Conservation (phyloP, 306 rosid species). For the Mucuna pruriens region DNA sequence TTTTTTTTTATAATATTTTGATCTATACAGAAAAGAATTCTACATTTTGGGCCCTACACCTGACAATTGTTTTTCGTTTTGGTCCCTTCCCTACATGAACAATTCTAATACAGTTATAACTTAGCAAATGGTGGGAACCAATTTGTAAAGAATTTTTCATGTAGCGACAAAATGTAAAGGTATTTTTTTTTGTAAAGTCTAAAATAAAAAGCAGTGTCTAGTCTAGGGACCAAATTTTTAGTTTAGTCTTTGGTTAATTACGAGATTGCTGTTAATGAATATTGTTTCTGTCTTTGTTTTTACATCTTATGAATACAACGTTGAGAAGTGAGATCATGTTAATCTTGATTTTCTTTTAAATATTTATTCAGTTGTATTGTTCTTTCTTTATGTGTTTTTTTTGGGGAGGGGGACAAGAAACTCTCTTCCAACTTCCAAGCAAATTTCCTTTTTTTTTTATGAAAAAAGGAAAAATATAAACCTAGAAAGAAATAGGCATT, state of each 20-base stretch:
- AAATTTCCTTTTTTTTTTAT: not conserved
- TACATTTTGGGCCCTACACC: not conserved
- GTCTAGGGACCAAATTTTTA: not conserved
- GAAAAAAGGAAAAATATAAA: not conserved
- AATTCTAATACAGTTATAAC: not conserved
- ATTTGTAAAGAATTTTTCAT: not conserved
- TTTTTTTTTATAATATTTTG: too few relatives aligned
- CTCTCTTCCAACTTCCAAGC: not conserved
- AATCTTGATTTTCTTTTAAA: not conserved
- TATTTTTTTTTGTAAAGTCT: not conserved
- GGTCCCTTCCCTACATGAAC: not conserved
- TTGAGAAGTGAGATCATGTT: not conserved
- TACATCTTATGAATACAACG: not conserved
- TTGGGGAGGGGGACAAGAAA: not conserved
- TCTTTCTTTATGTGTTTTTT: too few relatives aligned
- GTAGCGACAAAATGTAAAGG: not conserved
- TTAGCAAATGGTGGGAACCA: not conserved
- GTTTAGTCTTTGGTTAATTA: not conserved
- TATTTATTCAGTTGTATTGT: not conserved
- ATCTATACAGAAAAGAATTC: not conserved
- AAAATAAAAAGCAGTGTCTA: not conserved
- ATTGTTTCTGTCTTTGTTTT: not conserved
- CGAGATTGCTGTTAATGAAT: not conserved
- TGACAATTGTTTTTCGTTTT: not conserved
- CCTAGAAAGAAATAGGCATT: not conserved